Base-by-base conservation (phyloP, 2,329 filamentous ascomycete species). In the Hymenoscyphus linearis region DNA sequence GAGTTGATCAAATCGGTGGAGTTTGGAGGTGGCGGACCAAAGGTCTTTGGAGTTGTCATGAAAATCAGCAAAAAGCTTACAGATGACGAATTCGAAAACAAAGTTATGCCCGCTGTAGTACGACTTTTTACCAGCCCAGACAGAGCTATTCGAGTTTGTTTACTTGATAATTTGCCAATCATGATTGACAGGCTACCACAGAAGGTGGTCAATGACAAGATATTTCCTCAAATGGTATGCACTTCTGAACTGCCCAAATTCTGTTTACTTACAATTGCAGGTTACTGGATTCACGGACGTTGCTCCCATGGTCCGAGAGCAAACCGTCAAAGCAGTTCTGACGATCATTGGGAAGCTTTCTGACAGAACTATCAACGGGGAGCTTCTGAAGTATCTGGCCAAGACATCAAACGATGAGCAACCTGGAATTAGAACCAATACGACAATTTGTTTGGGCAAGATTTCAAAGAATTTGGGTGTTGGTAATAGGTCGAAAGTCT, bases 1-100 rank as follows among this genome's bases (percentile, higher is more conserved):
- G 95, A 99, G 72, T 79, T 99, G 34, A 82, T 99, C n/a, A 99
- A 98, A 73, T 96, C 93, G 0, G 92, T 98, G n/a, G 95, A 99
- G 71, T 99, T 97, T 74, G 95, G 95, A 7, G 95, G 93, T 12
- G 95, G 95, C 31, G 95, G 95, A 0, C 90, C 93, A 0, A 96
- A 96, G 71, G 93, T 96, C 0, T 90, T 99, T 62, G 78, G 82
- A 1, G 86, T 96, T 1, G 90, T 96, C 47, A 86, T 98, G 79
- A 96, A 96, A 72, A 97, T 99, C 68, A 86, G 91, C 3, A 80
- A 86, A 6, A 98, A 96, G 72, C 79, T 99, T 47, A 85, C 90
- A 2, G 88, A 88, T 63, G 95, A 98, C 10, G 95, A 99, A 73
- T 99, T 96, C 73, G 90, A 96, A 53, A 74, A 84, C 7, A 89